These are phyloP conservation scores for Penicillium cataractarum DNA, from an alignment of 495 filamentous ascomycete species.

Conservation along the genomic window DNA sequence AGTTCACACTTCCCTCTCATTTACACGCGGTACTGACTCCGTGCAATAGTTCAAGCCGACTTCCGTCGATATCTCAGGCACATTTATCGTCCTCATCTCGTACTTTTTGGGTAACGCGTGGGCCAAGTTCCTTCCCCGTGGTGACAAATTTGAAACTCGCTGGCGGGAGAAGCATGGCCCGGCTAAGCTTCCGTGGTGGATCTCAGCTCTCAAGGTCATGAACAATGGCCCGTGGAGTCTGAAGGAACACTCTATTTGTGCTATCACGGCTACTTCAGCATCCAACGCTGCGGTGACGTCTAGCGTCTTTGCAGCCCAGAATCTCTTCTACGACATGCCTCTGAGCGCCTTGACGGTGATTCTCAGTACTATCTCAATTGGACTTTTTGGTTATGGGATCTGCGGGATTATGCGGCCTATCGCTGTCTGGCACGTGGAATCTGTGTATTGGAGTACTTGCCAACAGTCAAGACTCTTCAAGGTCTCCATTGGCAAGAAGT, in stretches of 20 bases:
- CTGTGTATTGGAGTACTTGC: conserved; percentile 46
- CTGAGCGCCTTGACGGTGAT: conserved; percentile 31
- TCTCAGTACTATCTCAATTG: conserved; percentile 38
- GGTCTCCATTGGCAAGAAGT: conserved; percentile 38
- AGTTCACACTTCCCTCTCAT: background rate
- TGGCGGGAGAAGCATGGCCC: background rate
- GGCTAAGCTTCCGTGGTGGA: background rate
- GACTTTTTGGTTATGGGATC: conserved; percentile 57
- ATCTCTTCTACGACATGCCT: conserved; percentile 37
- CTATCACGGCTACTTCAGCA: conserved; percentile 35
- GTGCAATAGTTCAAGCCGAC: background rate
- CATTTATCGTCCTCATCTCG: background rate
- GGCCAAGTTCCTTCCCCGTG: background rate
- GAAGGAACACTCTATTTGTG: conserved; percentile 38
- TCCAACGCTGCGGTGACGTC: conserved; percentile 25
- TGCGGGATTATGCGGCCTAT: conserved; percentile 56
- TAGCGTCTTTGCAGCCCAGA: conserved; percentile 34
- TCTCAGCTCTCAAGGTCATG: conserved; percentile 18
- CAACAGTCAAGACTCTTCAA: conserved; percentile 34
- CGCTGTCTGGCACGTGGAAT: conserved; percentile 56
- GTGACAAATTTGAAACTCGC: background rate
- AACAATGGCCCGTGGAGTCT: conserved; percentile 38
- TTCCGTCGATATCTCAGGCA: background rate
- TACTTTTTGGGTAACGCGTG: background rate
- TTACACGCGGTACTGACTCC: background rate